Conservation (phyloP, 2,329 filamentous ascomycete species). For the Pyrenochaeta sp. region DNA sequence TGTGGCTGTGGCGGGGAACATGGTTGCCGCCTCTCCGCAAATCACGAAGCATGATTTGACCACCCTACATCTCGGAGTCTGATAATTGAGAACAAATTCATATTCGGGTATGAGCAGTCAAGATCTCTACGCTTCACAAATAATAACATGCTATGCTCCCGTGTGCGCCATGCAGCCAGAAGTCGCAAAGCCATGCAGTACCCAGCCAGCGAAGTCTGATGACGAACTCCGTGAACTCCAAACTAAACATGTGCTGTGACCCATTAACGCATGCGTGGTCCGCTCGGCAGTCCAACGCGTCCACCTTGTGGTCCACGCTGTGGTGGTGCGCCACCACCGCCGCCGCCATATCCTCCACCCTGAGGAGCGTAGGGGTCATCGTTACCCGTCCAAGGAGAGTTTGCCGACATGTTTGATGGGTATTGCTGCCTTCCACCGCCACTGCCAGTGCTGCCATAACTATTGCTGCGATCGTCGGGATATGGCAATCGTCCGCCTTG, state of each 20-base stretch:
- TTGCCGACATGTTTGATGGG: constrained; percentile 39
- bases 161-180: constrained; percentile 7
- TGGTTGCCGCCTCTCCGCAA: constrained; percentile 1
- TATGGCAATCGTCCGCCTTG: constrained; percentile 36
- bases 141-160: constrained; percentile 11
- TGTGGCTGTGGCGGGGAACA: constrained; percentile 10
- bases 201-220: constrained; percentile 8
- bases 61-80: neutral
- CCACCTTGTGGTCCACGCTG: constrained; percentile 39
- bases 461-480: constrained; percentile 43
- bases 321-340: constrained; percentile 28
- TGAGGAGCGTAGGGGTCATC: constrained; percentile 43
- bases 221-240: constrained; percentile 27
- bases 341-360: constrained; percentile 23
- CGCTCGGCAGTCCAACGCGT: constrained; percentile 49
- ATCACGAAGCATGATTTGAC: constrained; percentile 1
- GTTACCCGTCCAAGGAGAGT: constrained; percentile 43
- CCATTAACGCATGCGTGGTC: constrained; percentile 47
- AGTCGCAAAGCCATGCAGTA: neutral
- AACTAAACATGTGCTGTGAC: constrained; percentile 14
- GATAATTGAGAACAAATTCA: too few species aligned
- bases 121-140: neutral
- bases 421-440: constrained; percentile 39
- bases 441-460: constrained; percentile 34
- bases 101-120: neutral